These are phyloP conservation scores for Rosa lucieae DNA, from an alignment of 306 rosid genomes.

Conservation along the genomic window DNA sequence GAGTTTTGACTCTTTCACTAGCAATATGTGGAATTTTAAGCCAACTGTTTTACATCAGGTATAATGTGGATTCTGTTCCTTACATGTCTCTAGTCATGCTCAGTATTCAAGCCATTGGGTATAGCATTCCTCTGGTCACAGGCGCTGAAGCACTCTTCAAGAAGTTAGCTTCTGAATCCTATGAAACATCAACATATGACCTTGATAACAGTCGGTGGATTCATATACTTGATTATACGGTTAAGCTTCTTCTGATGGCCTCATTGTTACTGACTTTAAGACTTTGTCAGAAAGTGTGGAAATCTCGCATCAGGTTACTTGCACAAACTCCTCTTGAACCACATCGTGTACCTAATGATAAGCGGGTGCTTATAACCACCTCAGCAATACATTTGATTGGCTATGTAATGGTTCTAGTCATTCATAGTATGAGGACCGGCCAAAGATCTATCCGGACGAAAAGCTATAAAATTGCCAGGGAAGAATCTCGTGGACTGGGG, in stretches of 20 bases:
- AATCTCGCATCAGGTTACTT: slow-evolving; percentile 69
- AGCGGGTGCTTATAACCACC: slow-evolving; percentile 54
- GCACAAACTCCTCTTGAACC: slow-evolving; percentile 57
- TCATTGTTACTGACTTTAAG: slow-evolving; percentile 72
- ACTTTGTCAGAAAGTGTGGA: slow-evolving; percentile 92
- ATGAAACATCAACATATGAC: slow-evolving; percentile 41
- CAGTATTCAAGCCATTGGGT: slow-evolving; percentile 82
- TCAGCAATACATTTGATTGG: slow-evolving; percentile 57
- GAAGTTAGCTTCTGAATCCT: slow-evolving; percentile 51
- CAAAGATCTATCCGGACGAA: slow-evolving; percentile 39
- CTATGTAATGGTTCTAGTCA: slow-evolving; percentile 46
- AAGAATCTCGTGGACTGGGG: slow-evolving; percentile 33
- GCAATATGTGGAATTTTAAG: slow-evolving; percentile 68
- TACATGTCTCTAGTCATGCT: slow-evolving; percentile 72
- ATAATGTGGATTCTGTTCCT: slow-evolving; percentile 62
- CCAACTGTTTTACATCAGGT: slow-evolving; percentile 65
- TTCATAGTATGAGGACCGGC: slow-evolving; percentile 45
- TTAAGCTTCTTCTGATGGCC: slow-evolving; percentile 71
- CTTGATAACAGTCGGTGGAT: slow-evolving; percentile 59
- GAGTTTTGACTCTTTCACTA: slow-evolving; percentile 74
- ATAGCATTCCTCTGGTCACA: slow-evolving; percentile 77
- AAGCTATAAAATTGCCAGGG: slow-evolving; percentile 20
- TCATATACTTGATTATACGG: slow-evolving; percentile 60
- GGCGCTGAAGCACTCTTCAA: slow-evolving; percentile 85
- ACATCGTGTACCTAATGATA: slow-evolving; percentile 64